Conservation (phyloP, 2,329 filamentous ascomycete genomes). For the Phialophora verrucosa region DNA sequence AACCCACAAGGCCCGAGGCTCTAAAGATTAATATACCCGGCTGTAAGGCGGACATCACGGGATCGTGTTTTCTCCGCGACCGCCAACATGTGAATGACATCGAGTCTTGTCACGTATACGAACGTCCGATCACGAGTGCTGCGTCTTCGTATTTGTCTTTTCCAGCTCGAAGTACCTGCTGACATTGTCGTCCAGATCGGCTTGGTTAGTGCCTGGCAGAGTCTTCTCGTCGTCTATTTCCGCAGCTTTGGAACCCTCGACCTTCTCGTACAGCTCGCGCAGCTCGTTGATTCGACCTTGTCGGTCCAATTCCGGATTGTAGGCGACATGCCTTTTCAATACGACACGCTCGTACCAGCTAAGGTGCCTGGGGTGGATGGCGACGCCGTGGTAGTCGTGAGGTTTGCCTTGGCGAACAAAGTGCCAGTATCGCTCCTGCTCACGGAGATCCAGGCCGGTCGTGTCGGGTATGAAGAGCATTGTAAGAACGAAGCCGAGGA, state of each 20-base stretch:
- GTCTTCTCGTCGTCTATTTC: constrained; percentile 23
- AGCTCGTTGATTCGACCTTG: not conserved
- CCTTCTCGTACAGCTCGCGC: not conserved
- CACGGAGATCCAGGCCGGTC: constrained; percentile 28
- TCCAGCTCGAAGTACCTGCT: constrained; percentile 25
- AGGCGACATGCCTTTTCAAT: not conserved
- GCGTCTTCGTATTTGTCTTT: constrained; percentile 1
- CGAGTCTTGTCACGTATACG: not conserved
- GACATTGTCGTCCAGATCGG: constrained; percentile 19
- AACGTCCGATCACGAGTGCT: not conserved
- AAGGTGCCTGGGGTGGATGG: not conserved
- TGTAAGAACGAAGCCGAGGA: constrained; percentile 82
- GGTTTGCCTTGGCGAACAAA: constrained; percentile 13
- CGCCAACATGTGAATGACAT: not conserved
- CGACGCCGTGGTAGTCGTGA: not conserved
- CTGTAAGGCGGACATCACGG: not conserved
- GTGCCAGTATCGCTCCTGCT: constrained; percentile 20
- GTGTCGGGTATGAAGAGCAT: constrained; percentile 89
- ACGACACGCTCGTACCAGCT: not conserved
- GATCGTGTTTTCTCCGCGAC: not conserved
- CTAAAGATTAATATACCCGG: not conserved
- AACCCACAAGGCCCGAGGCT: not conserved
- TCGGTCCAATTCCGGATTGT: not conserved
- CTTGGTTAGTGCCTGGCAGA: constrained; percentile 6
- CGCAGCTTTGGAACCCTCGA: not conserved